Base-by-base conservation (phyloP, 768 basidiomycete species). In the Boletus bicolor region DNA sequence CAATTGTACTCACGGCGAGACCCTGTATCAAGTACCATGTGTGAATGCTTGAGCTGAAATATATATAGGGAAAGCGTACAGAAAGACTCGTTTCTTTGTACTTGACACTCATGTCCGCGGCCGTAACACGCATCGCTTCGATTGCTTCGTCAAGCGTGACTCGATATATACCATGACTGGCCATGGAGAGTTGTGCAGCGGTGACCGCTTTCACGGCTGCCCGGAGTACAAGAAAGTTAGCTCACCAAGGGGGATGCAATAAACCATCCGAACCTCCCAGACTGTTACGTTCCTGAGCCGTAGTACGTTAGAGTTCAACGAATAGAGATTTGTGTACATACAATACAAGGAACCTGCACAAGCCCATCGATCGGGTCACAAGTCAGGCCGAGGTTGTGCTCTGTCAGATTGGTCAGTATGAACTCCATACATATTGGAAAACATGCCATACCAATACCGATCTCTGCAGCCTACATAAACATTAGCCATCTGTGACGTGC, bases 71-170 rank as follows among this genome's bases (percentile, higher is more conserved):
- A 41, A 56, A 36, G 74, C 86, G 60, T 66, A 89, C 93, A 39
- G 91, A 92, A 60, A 98, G 81, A 71, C 89, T 92, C 0, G 94
- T 98, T 73, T 98, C 94, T 69, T 96, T 97, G 70, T 96, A 95
- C 71, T 94, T 93, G 62, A 89, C 82, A 58, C 91, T 93, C 93
- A 96, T 96, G 70, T 94, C 91, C n/a, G 82, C 78, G 28, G 95
- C 94, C 7, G 93, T 97, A 46, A 96, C 68, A 24, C 91, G 79
- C 92, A 96, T 96, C 5, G 94, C 93, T 70, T 93, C 91, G 53
- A 98, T 97, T 2, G 94, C 95, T 70, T 97, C 93, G 68, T 98
- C 95, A 19, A 98, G 78, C 0, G 87, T 88, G 36, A 95, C 93
- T 35, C 86, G 83, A 64, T 93, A 93, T 14, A 90, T 79, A 0